Evolutionary conservation across 2,329 filamentous ascomycete species (phyloP).

Genomic region (Septoria petroselini): DNA sequence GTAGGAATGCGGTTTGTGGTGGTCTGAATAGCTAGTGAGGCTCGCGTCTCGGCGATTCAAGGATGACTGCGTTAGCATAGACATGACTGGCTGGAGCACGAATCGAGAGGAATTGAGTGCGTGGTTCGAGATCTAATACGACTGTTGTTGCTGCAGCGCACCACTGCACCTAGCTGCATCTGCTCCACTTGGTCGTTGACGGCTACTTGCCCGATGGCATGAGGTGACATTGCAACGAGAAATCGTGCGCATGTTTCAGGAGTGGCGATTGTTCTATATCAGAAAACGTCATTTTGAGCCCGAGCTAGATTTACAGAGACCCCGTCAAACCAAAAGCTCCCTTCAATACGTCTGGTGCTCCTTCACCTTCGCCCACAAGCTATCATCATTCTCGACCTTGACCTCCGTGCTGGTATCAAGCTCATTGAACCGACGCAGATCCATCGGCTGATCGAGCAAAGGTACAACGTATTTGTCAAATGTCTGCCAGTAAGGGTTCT

Average conservation of each 20-base stretch:
- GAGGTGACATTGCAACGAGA: too few relatives aligned
- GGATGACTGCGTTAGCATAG: background rate
- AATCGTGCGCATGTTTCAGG: too few relatives aligned
- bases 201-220: too few relatives aligned
- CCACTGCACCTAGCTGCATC: too few relatives aligned
- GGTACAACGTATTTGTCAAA: conserved; percentile 72
- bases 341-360: conserved; percentile 35
- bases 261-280: too few relatives aligned
- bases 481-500: conserved; percentile 71
- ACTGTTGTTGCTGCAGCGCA: too few relatives aligned
- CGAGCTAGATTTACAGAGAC: background rate
- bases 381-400: conserved; percentile 35
- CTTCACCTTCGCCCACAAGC: conserved; percentile 37
- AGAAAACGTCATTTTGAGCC: too few relatives aligned
- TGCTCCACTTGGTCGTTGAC: too few relatives aligned
- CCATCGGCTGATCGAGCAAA: conserved; percentile 65
- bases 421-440: conserved; percentile 66
- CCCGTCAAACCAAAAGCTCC: background rate
- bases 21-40: conserved; percentile 22
- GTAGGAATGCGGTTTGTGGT: conserved; percentile 45
- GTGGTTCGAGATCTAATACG: too few relatives aligned
- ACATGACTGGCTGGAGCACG: background rate
- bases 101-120: too few relatives aligned
- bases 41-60: background rate
- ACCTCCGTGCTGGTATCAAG: conserved; percentile 50